phyloP scores from a whole-genome alignment of 179 eudicot genomes.

The Silene vulgaris region DNA sequence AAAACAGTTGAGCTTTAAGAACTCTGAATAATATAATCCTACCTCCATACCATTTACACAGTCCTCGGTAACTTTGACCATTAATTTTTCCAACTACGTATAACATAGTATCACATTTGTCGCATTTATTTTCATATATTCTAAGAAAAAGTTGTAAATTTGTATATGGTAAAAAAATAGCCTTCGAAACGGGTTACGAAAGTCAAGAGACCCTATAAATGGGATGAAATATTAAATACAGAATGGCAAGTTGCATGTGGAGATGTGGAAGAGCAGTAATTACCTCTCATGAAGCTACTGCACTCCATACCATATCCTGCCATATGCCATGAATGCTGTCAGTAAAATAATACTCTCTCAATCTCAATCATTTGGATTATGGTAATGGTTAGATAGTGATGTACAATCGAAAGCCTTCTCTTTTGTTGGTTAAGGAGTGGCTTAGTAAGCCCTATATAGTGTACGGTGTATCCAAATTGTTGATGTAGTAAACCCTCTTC shows the following conservation, averaged over 20 bases:
- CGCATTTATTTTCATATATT: background rate
- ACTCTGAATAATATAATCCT: background rate
- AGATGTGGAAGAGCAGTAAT: slow-evolving; percentile 16
- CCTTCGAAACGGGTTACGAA: too few species aligned
- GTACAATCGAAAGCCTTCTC: too few species aligned
- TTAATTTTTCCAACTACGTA: too few species aligned
- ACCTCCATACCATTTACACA: background rate
- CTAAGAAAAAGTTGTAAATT: too few species aligned
- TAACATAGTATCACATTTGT: background rate
- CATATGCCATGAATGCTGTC: slow-evolving; percentile 20
- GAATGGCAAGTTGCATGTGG: too few species aligned
- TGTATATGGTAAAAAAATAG: background rate
- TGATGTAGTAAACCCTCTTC: too few species aligned
- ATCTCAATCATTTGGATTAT: too few species aligned
- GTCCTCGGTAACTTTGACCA: background rate
- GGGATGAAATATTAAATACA: background rate
- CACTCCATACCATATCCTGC: slow-evolving; percentile 99
- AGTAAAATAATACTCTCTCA: background rate
- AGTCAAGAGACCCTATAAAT: too few species aligned
- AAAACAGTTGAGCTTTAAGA: background rate
- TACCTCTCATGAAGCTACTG: slow-evolving; percentile 92
- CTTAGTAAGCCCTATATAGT: too few species aligned
- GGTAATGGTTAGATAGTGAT: too few species aligned
- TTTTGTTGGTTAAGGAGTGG: too few species aligned
- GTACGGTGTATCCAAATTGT: too few species aligned